Evolutionary conservation across 2,329 filamentous ascomycete genomes (phyloP).

Genomic region (Aspergillus sclerotialis): DNA sequence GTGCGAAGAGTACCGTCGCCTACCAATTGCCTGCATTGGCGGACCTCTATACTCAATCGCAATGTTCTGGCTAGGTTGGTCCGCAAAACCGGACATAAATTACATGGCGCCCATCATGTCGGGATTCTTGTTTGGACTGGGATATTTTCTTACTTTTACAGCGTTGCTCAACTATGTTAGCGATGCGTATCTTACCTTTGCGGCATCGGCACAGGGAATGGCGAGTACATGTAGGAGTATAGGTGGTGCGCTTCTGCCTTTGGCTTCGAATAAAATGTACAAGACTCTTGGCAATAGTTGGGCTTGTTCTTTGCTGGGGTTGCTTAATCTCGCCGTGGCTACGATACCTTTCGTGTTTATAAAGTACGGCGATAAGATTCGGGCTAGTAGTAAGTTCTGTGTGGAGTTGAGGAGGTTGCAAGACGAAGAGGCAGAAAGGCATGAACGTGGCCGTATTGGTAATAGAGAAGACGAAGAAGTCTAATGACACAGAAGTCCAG

Average conservation of each 20-base stretch:
- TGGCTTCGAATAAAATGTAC: not conserved
- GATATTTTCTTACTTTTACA: slow-evolving; percentile 54
- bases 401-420: no score
- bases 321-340: slow-evolving; percentile 10
- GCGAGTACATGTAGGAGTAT: not conserved
- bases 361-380: slow-evolving; percentile 12
- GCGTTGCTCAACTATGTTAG: slow-evolving; percentile 61
- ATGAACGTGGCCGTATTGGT: no score
- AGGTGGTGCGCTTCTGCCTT: not conserved
- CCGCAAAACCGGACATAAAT: slow-evolving; percentile 8
- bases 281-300: not conserved
- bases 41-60: slow-evolving; percentile 49
- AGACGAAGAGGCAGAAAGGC: no score
- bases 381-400: slow-evolving; percentile 1
- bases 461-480: no score
- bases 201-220: not conserved
- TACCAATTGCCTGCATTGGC: slow-evolving; percentile 63
- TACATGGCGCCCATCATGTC: slow-evolving; percentile 46
- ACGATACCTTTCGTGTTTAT: slow-evolving; percentile 15
- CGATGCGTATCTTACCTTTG: slow-evolving; percentile 64
- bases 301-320: slow-evolving; percentile 9
- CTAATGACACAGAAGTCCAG: no score
- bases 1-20: slow-evolving; percentile 54
- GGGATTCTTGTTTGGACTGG: slow-evolving; percentile 52
- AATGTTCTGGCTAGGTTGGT: slow-evolving; percentile 43